Evolutionary conservation across 371 early-diverging fungal species (phyloP).

Genomic region (Syncephalastrum contaminatum): DNA sequence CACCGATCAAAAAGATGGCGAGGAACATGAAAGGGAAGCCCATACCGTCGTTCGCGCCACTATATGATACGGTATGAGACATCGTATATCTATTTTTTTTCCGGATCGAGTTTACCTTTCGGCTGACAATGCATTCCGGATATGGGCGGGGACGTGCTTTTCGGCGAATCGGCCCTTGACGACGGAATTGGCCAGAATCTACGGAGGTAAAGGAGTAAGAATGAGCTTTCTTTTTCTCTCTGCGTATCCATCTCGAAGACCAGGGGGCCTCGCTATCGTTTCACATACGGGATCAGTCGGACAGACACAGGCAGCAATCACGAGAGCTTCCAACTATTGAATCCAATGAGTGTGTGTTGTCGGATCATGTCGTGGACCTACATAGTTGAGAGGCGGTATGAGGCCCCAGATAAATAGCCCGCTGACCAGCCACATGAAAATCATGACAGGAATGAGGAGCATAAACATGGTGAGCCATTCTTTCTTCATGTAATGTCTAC

Average conservation of each 20-base stretch:
- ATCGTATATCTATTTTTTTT: constrained; percentile 1
- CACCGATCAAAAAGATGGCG: constrained; percentile 69
- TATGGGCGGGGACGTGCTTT: constrained; percentile 80
- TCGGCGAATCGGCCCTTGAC: constrained; percentile 96
- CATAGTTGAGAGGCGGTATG: constrained; percentile 63
- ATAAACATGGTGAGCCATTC: constrained; percentile 69
- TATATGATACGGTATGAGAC: constrained; percentile 13
- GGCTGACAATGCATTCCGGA: constrained; percentile 88
- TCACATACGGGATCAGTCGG: constrained; percentile 93
- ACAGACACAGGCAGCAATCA: constrained; percentile 88
- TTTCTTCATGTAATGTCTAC: constrained; percentile 50
- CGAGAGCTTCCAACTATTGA: constrained; percentile 65
- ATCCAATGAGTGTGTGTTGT: not conserved
- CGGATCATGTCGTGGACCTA: constrained; percentile 26
- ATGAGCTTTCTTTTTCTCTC: constrained; percentile 3
- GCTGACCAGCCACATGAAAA: constrained; percentile 85
- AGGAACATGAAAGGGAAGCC: constrained; percentile 89
- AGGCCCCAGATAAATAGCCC: constrained; percentile 66
- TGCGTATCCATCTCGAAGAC: not conserved
- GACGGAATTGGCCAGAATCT: constrained; percentile 90
- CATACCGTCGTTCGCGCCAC: constrained; percentile 83
- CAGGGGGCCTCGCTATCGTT: not conserved
- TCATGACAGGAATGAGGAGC: constrained; percentile 84
- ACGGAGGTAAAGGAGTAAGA: constrained; percentile 3
- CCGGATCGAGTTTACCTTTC: constrained; percentile 58